Evolutionary conservation across 2,329 filamentous ascomycete species (phyloP).

Genomic region (Colletotrichum sp.): DNA sequence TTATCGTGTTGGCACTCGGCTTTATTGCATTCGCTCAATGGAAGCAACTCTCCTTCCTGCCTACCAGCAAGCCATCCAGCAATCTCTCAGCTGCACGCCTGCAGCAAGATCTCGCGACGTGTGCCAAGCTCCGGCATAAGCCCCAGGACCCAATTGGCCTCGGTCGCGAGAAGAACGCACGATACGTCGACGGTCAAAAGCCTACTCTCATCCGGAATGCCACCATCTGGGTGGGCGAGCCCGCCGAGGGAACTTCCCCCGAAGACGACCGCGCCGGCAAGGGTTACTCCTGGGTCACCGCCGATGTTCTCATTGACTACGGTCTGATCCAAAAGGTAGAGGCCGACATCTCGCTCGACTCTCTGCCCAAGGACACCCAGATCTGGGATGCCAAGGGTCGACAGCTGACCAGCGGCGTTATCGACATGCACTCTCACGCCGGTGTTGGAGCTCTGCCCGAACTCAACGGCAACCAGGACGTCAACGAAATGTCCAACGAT

Average conservation of each 20-base stretch:
- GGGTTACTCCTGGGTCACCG: constrained; percentile 63
- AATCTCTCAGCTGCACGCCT: constrained; percentile 58
- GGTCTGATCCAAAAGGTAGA: constrained; percentile 65
- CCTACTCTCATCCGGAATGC: constrained; percentile 71
- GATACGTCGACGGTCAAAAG: constrained; percentile 62
- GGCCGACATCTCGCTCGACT: constrained; percentile 42
- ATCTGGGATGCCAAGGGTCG: constrained; percentile 65
- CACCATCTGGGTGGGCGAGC: constrained; percentile 70
- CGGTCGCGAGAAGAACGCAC: constrained; percentile 64
- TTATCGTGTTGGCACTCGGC: constrained; percentile 50
- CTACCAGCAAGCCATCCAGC: constrained; percentile 20
- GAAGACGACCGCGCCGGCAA: constrained; percentile 62
- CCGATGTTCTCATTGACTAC: constrained; percentile 66
- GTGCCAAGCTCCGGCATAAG: constrained; percentile 57
- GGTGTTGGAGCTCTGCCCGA: constrained; percentile 63
- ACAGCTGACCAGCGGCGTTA: constrained; percentile 68
- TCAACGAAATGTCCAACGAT: constrained; percentile 67
- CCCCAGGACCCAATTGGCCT: constrained; percentile 60
- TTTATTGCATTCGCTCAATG: constrained; percentile 58
- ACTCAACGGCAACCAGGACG: constrained; percentile 60
- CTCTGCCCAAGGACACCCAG: constrained; percentile 51
- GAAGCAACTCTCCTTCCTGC: constrained; percentile 38
- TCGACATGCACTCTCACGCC: constrained; percentile 75
- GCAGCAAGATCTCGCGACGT: constrained; percentile 58
- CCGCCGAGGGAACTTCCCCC: constrained; percentile 52